Base-by-base conservation (phyloP, 169 alveolate genomes). In the Perkinsus chesapeaki region DNA sequence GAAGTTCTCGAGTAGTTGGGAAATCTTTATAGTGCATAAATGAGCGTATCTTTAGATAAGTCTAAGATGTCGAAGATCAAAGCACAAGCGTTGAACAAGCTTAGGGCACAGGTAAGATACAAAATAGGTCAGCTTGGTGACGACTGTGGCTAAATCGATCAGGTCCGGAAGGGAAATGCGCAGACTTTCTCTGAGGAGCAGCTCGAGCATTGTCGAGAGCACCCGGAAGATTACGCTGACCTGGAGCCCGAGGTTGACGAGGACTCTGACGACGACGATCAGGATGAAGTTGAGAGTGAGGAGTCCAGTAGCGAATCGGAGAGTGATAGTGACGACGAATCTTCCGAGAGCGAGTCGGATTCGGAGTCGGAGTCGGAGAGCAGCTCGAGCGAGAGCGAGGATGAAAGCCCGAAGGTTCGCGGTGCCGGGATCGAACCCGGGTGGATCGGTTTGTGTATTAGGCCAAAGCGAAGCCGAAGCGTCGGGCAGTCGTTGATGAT, bases 51-150 rank as follows among this genome's bases (percentile, higher is more conserved):
- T 43, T 43, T 43, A 43, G 60, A 43, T 43, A 43, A 43, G 60
- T 43, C 60, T 60, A 93, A 95, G 39, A 94, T 95, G 39, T 92
- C 95, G 1, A 92, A 48, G 60, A 92, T 93, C 73, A 95, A 94
- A 93, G 96, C 96, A 23, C 43, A 48, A 0, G 95, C 96, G 23
- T 90, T 95, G 91, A 95, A 95, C 91, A 95, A 95, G 1, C 92
- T 95, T 0, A 91, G 96, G 34, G 94, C 95, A 27, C 94, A 95
- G 82, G 95, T 95, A 19, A 7, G 94, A 5, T 43, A 16, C 23
- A 9, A 43, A 43, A 9, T 43, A n/a, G n/a, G n/a, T n/a, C n/a
- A n/a, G n/a, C n/a, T n/a, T n/a, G n/a, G n/a, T n/a, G n/a, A n/a
- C n/a, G n/a, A n/a, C n/a, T n/a, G n/a, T n/a, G n/a, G n/a, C n/a